phyloP scores from a whole-genome alignment of 257 asterid species.

The Voacanga thouarsii region DNA sequence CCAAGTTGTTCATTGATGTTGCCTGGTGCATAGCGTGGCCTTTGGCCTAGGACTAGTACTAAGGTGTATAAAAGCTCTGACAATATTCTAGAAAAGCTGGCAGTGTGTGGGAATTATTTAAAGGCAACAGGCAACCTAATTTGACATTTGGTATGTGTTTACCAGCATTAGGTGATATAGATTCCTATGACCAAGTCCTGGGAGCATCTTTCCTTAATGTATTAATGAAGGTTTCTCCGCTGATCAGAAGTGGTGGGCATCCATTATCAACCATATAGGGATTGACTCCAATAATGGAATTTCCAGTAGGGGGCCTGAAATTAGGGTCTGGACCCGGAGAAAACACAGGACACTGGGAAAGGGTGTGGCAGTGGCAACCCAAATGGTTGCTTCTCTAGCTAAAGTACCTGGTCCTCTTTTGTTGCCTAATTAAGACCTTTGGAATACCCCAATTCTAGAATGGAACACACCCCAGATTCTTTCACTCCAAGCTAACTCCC shows the following conservation, averaged over 20 bases:
- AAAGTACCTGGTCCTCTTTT: neutral
- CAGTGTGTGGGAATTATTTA: neutral
- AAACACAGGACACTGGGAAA: no score
- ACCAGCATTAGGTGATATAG: neutral
- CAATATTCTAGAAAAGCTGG: neutral
- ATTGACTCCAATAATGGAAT: no score
- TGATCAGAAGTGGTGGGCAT: no score
- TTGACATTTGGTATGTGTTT: neutral
- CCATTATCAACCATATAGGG: no score
- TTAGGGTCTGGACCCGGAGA: no score
- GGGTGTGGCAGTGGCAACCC: no score
- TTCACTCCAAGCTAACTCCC: neutral
- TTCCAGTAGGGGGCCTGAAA: no score
- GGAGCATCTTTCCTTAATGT: no score
- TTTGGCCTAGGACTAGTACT: neutral
- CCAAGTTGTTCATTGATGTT: neutral
- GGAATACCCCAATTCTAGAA: no score
- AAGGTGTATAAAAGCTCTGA: neutral
- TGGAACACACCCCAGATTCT: no score
- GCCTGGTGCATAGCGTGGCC: neutral
- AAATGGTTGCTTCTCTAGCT: no score
- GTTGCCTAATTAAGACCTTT: neutral
- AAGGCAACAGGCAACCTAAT: neutral
- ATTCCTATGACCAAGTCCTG: neutral
- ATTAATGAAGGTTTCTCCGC: no score